Evolutionary conservation across 192 early-diverging fungal genomes (phyloP).

Genomic region (Coemansia sp.): DNA sequence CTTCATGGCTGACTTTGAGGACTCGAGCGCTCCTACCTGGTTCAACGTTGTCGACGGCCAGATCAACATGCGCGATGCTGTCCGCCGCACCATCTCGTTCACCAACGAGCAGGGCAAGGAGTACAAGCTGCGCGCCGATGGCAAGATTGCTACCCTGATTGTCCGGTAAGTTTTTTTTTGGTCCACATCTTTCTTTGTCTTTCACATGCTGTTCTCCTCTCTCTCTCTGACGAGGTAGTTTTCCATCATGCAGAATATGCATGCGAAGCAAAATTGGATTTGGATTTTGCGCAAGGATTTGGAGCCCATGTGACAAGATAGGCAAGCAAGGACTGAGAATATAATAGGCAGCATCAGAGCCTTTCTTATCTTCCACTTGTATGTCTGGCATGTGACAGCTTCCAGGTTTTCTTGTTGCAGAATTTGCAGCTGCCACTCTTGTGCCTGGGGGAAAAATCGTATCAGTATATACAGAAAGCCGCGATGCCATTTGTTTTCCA

Average conservation of each 20-base stretch:
- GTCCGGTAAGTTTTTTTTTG: constrained; percentile 61
- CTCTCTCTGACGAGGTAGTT: too few relatives aligned
- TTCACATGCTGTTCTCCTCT: constrained; percentile 17
- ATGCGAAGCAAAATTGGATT: too few relatives aligned
- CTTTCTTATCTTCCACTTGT: background rate
- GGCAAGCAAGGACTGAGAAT: too few relatives aligned
- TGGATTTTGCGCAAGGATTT: background rate
- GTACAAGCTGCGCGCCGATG: constrained; percentile 89
- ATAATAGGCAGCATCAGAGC: too few relatives aligned
- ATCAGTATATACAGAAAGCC: background rate
- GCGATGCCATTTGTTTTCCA: too few relatives aligned
- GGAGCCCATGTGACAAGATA: constrained; percentile 3
- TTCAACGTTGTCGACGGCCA: constrained; percentile 87
- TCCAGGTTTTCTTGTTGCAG: too few relatives aligned
- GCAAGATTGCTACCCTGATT: constrained; percentile 86
- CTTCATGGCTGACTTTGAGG: constrained; percentile 99
- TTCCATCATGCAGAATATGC: too few relatives aligned
- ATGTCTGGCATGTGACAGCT: constrained; percentile 17
- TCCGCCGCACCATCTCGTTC: constrained; percentile 82
- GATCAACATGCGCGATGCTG: constrained; percentile 92
- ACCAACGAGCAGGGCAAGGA: constrained; percentile 86
- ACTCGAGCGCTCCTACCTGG: constrained; percentile 98
- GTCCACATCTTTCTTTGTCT: constrained; percentile 24
- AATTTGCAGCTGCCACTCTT: background rate
- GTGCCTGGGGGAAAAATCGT: background rate